These are phyloP conservation scores for Geotrichum armillariae DNA, from an alignment of 1,139 yeast genomes.

Conservation along the genomic window DNA sequence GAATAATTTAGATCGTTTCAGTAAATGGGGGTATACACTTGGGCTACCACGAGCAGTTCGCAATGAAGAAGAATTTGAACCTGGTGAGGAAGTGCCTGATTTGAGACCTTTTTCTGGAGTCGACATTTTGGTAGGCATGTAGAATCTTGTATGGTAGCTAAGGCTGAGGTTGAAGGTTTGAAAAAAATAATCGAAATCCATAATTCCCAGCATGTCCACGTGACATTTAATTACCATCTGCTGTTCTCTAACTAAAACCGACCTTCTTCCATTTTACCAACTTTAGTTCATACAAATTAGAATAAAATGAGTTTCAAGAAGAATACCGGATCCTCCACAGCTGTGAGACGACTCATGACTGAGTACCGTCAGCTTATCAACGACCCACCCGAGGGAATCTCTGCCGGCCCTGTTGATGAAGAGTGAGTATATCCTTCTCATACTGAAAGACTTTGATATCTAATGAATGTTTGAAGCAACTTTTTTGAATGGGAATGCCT, in stretches of 20 bases:
- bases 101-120: neutral
- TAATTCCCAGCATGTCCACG: no score
- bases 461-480: slow-evolving; percentile 43
- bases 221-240: no score
- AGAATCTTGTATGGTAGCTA: no score
- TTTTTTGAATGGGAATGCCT: slow-evolving; percentile 89
- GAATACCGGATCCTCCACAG: slow-evolving; percentile 47
- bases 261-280: no score
- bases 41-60: neutral
- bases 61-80: neutral
- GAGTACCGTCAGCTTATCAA: slow-evolving; percentile 83
- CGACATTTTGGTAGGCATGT: slow-evolving; percentile 1
- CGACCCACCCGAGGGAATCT: slow-evolving; percentile 93
- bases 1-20: slow-evolving; percentile 14
- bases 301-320: slow-evolving; percentile 4
- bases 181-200: no score
- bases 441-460: neutral
- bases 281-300: neutral
- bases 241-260: no score
- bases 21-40: slow-evolving; percentile 13
- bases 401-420: slow-evolving; percentile 88
- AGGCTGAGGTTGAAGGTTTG: no score
- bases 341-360: slow-evolving; percentile 80
- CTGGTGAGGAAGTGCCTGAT: neutral
- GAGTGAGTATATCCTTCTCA: slow-evolving; percentile 40